Evolutionary conservation across 2,329 filamentous ascomycete genomes (phyloP).

Genomic region (Colletotrichum liaoningense): DNA sequence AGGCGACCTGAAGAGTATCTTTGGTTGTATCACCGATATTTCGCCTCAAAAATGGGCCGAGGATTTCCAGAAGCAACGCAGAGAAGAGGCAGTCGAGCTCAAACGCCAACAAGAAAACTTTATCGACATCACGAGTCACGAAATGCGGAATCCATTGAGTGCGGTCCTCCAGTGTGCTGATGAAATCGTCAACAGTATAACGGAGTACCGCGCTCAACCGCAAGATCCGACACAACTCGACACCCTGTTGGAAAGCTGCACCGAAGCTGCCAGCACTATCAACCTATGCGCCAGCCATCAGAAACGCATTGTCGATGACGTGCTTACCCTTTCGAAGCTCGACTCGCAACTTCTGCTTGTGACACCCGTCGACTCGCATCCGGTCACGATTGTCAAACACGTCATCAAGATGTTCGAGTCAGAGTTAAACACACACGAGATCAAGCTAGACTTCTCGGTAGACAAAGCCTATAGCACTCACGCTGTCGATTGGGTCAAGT

Average conservation of each 20-base stretch:
- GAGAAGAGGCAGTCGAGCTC: constrained; percentile 83
- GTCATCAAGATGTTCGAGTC: constrained; percentile 84
- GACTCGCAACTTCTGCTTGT: constrained; percentile 78
- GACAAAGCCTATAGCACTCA: constrained; percentile 75
- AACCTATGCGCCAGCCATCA: constrained; percentile 83
- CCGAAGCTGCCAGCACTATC: constrained; percentile 86
- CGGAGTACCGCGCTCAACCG: constrained; percentile 49
- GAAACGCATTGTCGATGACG: constrained; percentile 77
- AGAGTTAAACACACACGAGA: constrained; percentile 78
- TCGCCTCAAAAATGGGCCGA: constrained; percentile 88
- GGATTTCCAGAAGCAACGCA: constrained; percentile 79
- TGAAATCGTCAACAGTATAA: constrained; percentile 70
- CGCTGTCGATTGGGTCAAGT: constrained; percentile 76
- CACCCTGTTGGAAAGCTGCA: constrained; percentile 63
- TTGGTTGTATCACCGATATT: constrained; percentile 87
- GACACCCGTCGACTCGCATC: constrained; percentile 77
- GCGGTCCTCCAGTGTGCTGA: constrained; percentile 83
- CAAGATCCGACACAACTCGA: constrained; percentile 55
- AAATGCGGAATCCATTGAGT: constrained; percentile 81
- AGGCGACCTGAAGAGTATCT: constrained; percentile 78
- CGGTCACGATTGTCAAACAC: constrained; percentile 73
- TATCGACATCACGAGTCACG: constrained; percentile 80
- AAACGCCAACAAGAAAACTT: constrained; percentile 80
- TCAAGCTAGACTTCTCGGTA: constrained; percentile 76
- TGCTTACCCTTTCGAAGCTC: constrained; percentile 75